phyloP scores from a whole-genome alignment of 2,329 filamentous ascomycete species.

The Penicillium corylophilum region DNA sequence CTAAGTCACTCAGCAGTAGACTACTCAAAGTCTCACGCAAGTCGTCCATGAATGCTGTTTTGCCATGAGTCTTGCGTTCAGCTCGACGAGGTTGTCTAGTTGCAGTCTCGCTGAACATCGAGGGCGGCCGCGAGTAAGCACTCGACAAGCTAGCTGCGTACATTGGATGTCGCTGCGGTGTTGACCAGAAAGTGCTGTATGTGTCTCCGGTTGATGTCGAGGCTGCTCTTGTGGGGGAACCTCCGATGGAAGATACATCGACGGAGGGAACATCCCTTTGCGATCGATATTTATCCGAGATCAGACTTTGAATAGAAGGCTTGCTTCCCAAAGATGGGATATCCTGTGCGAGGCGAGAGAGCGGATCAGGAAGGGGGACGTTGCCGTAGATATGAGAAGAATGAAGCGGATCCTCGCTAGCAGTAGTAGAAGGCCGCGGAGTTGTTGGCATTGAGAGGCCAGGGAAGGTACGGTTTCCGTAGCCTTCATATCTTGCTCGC shows the following conservation, averaged over 20 bases:
- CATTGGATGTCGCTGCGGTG: constrained; percentile 68
- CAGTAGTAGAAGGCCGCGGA: constrained; percentile 44
- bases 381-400: constrained; percentile 28
- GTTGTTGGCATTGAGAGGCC: constrained; percentile 47
- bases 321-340: constrained; percentile 51
- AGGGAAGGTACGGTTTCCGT: constrained; percentile 37
- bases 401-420: constrained; percentile 44
- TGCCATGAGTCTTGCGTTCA: constrained; percentile 59
- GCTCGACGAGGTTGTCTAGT: constrained; percentile 32
- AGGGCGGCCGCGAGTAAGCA: constrained; percentile 49
- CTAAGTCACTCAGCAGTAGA: constrained; percentile 83
- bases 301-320: constrained; percentile 67
- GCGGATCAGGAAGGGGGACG: constrained; percentile 31
- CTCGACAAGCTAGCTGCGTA: constrained; percentile 63
- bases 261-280: constrained; percentile 58
- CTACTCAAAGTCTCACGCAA: constrained; percentile 78
- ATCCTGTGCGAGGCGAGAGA: constrained; percentile 35
- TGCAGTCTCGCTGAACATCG: constrained; percentile 41
- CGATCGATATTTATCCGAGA: constrained; percentile 64
- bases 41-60: constrained; percentile 73
- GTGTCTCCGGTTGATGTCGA: constrained; percentile 71
- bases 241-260: constrained; percentile 60
- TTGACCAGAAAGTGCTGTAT: constrained; percentile 83
- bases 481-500: constrained; percentile 42
- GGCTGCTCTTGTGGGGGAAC: constrained; percentile 65